Base-by-base conservation (phyloP, 352 stramenopile genomes). In the Phytopythium chamaehyphon region DNA sequence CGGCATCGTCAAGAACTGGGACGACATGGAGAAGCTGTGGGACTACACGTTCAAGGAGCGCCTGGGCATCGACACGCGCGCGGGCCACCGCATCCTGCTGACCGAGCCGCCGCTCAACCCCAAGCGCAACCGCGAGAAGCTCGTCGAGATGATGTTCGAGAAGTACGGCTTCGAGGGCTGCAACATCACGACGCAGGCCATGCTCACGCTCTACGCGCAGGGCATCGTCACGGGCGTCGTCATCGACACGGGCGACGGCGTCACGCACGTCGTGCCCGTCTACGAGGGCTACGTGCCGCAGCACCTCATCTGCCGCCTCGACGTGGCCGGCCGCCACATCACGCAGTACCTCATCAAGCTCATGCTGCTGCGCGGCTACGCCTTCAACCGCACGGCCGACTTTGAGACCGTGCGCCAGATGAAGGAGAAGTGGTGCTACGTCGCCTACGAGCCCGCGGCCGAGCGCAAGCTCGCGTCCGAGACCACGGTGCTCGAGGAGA, bases 11-110 rank as follows among this genome's bases (percentile, higher is more conserved):
- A 95, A 95, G 67, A 97, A 97, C 76, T 98, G 95, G 95, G 89
- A 98, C 48, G 94, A 98, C 61, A 98, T 98, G 94, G 87, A 98
- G 67, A 90, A 97, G 57, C 71, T 98, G 26, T 98, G 95, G 95
- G 94, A 98, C 68, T 98, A 98, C 71, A 98, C 90, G 45, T 98
- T 98, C 69, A 73, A 94, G 49, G 89, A 98, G 54, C 92, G 91
- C 2, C 62, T 98, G 52, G 69, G 53, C 35, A 88, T 89, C 46
- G 72, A 85, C 58, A 70, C 83, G 9, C 57, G 62, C 28, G 73
- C 54, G 1, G 83, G 83, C 22, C 69, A 96, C 53, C 90, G 88
- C 38, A 96, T 98, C 50, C 58, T 98, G 49, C 71, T 98, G 8
- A 98, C 92, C 2, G 92, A 98, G 61, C 86, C 92, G 23, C 90